Base-by-base conservation (phyloP, 495 filamentous ascomycete species). In the Xylaria grammica region DNA sequence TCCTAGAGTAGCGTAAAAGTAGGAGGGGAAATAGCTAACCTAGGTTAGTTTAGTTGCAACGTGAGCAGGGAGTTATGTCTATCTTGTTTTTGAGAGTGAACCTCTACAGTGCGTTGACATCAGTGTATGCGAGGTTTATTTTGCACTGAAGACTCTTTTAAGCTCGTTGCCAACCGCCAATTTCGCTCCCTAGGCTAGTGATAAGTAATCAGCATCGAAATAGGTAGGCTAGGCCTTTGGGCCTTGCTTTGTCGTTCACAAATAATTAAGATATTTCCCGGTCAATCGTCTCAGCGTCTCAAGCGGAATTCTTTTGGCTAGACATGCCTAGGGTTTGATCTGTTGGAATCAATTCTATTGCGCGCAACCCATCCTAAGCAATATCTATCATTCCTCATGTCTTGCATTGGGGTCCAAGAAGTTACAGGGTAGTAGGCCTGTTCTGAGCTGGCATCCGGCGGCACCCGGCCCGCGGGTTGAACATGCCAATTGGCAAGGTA, bases 361-460 rank as follows among this genome's bases (percentile, higher is more conserved):
- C 45, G 15, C 36, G 17, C 22, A 57, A 34, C 22, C 17, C 13
- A 6, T 27, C 8, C 29, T 38, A 53, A 45, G 48, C 26, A 62
- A 4, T 32, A 51, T 22, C 24, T 26, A 22, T 38, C 49, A 46
- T 62, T 26, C 10, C 19, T 46, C 50, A 46, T 62, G 49, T 32
- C 50, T 46, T 55, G 38, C 60, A 34, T 63, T 40, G 50, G 40
- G 48, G 17, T 38, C 8, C 13, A 0, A 61, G 24, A 46, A 7
- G 38, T 46, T 62, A 17, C 45, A 45, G 46, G 59, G 59, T 32
- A 27, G 48, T 36, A 30, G 27, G 34, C 19, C 17, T 46, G 42
- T 10, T 55, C 38, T 63, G 50, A 54, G 60, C 40, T 63, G 60
- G 60, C 60, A 55, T 54, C 29, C 30, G 32, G n/a, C 38, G 59